These are phyloP conservation scores for Pseudocercospora musae DNA, from an alignment of 2,329 filamentous ascomycete species.

Conservation along the genomic window DNA sequence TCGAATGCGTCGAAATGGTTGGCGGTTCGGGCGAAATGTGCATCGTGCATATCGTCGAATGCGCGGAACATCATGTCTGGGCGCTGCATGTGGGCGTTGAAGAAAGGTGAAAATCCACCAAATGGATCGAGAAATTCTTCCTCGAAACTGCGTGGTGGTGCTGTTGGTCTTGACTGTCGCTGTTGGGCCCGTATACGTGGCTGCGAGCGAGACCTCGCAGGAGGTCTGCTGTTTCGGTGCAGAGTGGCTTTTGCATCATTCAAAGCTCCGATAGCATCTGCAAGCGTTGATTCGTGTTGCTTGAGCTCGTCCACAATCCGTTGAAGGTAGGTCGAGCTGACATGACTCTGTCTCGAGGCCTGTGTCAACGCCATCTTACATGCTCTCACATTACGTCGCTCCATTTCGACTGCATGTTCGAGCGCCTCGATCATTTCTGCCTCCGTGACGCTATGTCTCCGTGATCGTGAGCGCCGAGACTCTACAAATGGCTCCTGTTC, in stretches of 20 bases:
- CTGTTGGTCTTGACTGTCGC: conserved; percentile 4
- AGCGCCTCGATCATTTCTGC: conserved; percentile 20
- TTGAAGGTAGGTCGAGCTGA: conserved; percentile 25
- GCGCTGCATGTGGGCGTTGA: conserved; percentile 4
- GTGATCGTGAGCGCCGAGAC: conserved; percentile 5
- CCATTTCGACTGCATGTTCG: conserved; percentile 26
- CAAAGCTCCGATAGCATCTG: conserved; percentile 15
- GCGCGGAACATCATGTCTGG: conserved; percentile 21
- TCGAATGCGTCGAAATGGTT: conserved; percentile 17
- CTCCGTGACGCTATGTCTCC: conserved; percentile 10
- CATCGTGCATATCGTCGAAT: conserved; percentile 19
- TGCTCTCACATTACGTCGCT: conserved; percentile 18
- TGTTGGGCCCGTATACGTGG: conserved; percentile 7
- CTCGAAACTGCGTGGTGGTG: conserved; percentile 10
- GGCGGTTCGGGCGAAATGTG: conserved; percentile 10
- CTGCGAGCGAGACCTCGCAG: conserved; percentile 11
- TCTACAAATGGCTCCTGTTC: conserved; percentile 4
- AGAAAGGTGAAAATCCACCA: conserved; percentile 11
- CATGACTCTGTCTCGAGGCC: conserved; percentile 23
- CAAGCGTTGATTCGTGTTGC: conserved; percentile 20
- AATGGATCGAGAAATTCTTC: conserved; percentile 21
- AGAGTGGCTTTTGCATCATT: conserved; percentile 15
- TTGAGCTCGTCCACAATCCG: conserved; percentile 28
- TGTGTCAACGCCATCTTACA: conserved; percentile 28
- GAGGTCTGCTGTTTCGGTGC: conserved; percentile 8